These are phyloP conservation scores for Candida chilensis DNA, from an alignment of 805 yeast genomes.

Conservation along the genomic window DNA sequence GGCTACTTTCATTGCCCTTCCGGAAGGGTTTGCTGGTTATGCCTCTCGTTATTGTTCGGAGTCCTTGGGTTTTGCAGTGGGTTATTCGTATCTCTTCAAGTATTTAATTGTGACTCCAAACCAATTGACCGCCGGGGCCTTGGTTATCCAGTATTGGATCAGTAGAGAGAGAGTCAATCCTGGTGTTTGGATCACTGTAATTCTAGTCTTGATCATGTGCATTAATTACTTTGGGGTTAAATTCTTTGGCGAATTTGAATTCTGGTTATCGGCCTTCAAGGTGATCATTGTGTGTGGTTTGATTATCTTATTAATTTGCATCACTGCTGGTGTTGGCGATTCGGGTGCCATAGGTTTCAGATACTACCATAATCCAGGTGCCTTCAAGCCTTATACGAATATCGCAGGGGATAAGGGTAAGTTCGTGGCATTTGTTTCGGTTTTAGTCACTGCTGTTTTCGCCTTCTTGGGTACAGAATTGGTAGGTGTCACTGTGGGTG, in stretches of 20 bases:
- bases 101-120: constrained; percentile 46
- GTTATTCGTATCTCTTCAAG: constrained; percentile 50
- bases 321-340: constrained; percentile 75
- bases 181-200: constrained; percentile 40
- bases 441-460: constrained; percentile 56
- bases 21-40: constrained; percentile 60
- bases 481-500: constrained; percentile 69
- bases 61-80: constrained; percentile 61
- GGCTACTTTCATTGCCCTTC: constrained; percentile 57
- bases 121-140: constrained; percentile 47
- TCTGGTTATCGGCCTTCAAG: constrained; percentile 56
- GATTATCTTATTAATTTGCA: constrained; percentile 50
- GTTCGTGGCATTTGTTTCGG: constrained; percentile 54
- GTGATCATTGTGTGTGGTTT: constrained; percentile 60
- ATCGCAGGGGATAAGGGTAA: constrained; percentile 40
- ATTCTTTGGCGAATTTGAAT: constrained; percentile 39
- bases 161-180: constrained; percentile 35
- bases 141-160: constrained; percentile 48
- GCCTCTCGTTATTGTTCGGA: constrained; percentile 58
- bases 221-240: constrained; percentile 31
- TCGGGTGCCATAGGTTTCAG: constrained; percentile 69
- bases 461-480: constrained; percentile 66
- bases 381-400: constrained; percentile 25
- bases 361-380: constrained; percentile 65
- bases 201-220: constrained; percentile 22